These are phyloP conservation scores for Podaxis rugospora DNA, from an alignment of 768 basidiomycete species.

Conservation along the genomic window DNA sequence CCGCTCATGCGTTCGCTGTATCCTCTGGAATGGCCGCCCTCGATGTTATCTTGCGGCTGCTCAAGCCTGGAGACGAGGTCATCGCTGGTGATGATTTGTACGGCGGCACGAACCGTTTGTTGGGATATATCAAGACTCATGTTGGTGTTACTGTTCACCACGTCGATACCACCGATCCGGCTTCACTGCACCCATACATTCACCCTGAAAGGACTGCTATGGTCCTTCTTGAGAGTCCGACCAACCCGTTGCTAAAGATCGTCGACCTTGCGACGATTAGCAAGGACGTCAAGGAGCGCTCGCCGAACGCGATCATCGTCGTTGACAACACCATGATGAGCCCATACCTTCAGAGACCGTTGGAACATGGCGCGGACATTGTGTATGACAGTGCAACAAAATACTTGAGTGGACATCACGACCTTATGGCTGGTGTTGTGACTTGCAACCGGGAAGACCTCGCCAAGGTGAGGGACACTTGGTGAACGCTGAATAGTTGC, in stretches of 20 bases:
- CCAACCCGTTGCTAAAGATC: constrained; percentile 95
- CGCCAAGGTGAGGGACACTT: constrained; percentile 28
- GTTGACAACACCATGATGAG: constrained; percentile 99
- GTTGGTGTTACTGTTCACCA: constrained; percentile 89
- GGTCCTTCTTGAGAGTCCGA: constrained; percentile 96
- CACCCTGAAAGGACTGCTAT: constrained; percentile 77
- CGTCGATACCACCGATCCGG: constrained; percentile 84
- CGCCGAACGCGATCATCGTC: constrained; percentile 77
- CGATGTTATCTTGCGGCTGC: constrained; percentile 88
- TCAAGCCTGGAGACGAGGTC: constrained; percentile 94
- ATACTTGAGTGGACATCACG: constrained; percentile 96
- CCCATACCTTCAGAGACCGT: constrained; percentile 91
- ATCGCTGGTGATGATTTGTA: constrained; percentile 97
- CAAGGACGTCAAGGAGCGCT: constrained; percentile 76
- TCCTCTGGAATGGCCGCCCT: constrained; percentile 98
- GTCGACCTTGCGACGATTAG: constrained; percentile 84
- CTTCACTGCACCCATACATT: constrained; percentile 57
- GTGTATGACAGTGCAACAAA: constrained; percentile 99
- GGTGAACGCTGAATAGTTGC: background rate
- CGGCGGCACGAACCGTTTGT: constrained; percentile 94
- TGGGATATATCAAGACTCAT: constrained; percentile 84
- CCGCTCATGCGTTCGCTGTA: constrained; percentile 84
- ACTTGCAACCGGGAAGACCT: constrained; percentile 89
- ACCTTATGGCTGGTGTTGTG: constrained; percentile 97
- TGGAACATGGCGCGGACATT: constrained; percentile 94